Base-by-base conservation (phyloP, 495 filamentous ascomycete species). In the Penicillium bovifimosum region DNA sequence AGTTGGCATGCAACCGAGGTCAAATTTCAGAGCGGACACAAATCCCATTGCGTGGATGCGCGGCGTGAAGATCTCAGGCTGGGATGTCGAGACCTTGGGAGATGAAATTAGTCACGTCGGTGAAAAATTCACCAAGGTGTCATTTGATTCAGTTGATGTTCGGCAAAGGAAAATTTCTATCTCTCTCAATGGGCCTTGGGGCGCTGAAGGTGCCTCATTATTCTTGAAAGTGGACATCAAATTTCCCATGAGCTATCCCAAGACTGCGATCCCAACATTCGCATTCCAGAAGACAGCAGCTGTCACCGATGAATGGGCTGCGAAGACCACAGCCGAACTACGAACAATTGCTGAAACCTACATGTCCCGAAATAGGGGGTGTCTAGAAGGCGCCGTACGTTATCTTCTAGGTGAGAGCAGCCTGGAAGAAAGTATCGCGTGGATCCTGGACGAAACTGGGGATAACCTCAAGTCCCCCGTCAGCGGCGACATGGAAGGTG, bases 1-100 rank as follows among this genome's bases (percentile, higher is more conserved):
- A 9, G 73, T 81, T 27, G 82, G 84, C 6, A 86, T 85, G 80
- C 83, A 83, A 59, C 82, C 79, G 1, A 83, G 80, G 39, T 77
- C 75, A 18, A 75, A 70, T 32, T 44, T 76, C 11, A 71, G 73
- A 43, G 83, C 80, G 44, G 77, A 85, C 41, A 74, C 78, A n/a
- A 89, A 90, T 58, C 77, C 90, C 31, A 92, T 96, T 51, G 79
- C 83, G 11, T 96, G 91, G 91, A 95, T 96, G 88, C 88, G 84
- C 52, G 90, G 90, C 28, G 89, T 96, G 35, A 93, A 89, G 54
- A 91, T 96, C 54, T 72, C 69, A 6, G 72, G 80, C 32, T 92
- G 89, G 87, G 88, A 87, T 56, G 76, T 82, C 4, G 90, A 95
- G 67, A 85, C 84, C 10, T 73, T 96, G 24, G 88, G 88, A 43